These are phyloP conservation scores for Ophiostoma pallidulum DNA, from an alignment of 2,329 filamentous ascomycete species.

Conservation along the genomic window DNA sequence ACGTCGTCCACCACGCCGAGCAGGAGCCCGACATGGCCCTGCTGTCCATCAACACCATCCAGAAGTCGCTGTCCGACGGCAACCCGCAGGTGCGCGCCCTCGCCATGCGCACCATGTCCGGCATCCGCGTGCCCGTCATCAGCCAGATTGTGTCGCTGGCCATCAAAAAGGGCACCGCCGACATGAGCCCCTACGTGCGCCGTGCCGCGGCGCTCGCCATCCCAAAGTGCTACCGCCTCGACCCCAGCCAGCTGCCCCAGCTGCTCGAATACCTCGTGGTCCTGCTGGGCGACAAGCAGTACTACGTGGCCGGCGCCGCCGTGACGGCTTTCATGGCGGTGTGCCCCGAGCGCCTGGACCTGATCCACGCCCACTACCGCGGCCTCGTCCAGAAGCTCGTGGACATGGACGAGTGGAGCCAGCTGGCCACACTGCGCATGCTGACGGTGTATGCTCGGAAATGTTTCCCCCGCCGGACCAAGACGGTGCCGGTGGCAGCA, in stretches of 20 bases:
- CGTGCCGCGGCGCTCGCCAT: conserved; percentile 90
- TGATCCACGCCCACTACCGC: conserved; percentile 86
- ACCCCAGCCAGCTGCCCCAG: conserved; percentile 76
- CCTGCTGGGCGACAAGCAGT: conserved; percentile 82
- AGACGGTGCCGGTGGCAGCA: conserved; percentile 27
- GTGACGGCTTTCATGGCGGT: conserved; percentile 83
- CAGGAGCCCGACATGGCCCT: conserved; percentile 91
- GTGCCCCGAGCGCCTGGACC: conserved; percentile 76
- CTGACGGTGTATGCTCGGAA: conserved; percentile 77
- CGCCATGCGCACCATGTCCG: conserved; percentile 92
- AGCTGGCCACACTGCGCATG: conserved; percentile 71
- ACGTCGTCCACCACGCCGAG: conserved; percentile 92
- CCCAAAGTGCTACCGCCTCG: conserved; percentile 88
- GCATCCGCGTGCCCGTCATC: conserved; percentile 93
- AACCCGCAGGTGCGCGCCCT: conserved; percentile 87
- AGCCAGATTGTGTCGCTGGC: conserved; percentile 93
- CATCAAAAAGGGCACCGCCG: conserved; percentile 85
- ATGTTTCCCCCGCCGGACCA: conserved; percentile 70
- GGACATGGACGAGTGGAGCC: conserved; percentile 99
- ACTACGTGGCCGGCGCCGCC: conserved; percentile 91
- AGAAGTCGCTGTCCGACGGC: conserved; percentile 88
- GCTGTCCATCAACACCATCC: conserved; percentile 96
- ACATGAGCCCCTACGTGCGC: conserved; percentile 91
- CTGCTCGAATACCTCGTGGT: conserved; percentile 71
- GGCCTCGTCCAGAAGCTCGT: conserved; percentile 79